Conservation (phyloP, 257 asterid species). For the Rehmannia glutinosa region DNA sequence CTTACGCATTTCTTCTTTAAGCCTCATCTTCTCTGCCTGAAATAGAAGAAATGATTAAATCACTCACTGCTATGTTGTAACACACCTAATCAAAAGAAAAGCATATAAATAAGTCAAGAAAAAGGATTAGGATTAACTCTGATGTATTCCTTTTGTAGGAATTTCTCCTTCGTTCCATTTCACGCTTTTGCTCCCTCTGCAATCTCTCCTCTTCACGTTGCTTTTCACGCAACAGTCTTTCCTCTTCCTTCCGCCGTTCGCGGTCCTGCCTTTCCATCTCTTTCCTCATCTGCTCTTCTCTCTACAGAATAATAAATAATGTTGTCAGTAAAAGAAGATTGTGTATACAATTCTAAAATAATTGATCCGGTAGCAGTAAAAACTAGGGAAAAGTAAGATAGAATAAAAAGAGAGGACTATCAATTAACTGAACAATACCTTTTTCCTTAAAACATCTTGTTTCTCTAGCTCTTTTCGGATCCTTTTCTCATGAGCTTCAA, state of each 20-base stretch:
- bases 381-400: not conserved
- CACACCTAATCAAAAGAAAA: not conserved
- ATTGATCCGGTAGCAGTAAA: not conserved
- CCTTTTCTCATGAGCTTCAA: slow-evolving; percentile 82
- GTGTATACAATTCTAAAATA: not conserved
- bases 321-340: not conserved
- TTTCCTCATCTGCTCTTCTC: slow-evolving; percentile 83
- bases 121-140: slow-evolving; percentile 38
- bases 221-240: slow-evolving; percentile 80
- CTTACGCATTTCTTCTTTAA: slow-evolving; percentile 76
- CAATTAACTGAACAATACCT: slow-evolving; percentile 37
- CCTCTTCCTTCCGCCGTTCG: slow-evolving; percentile 86
- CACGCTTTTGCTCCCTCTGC: slow-evolving; percentile 85
- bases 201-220: slow-evolving; percentile 76
- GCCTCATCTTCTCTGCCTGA: slow-evolving; percentile 82
- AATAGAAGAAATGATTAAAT: slow-evolving; percentile 10
- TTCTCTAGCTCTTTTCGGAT: slow-evolving; percentile 84
- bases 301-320: slow-evolving; percentile 35
- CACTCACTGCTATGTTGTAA: not conserved
- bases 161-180: slow-evolving; percentile 84
- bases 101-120: not conserved
- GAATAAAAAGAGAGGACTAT: not conserved
- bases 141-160: slow-evolving; percentile 67
- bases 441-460: slow-evolving; percentile 68
- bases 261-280: slow-evolving; percentile 90